Base-by-base conservation (phyloP, 768 basidiomycete genomes). In the Lactarius hatsudake region DNA sequence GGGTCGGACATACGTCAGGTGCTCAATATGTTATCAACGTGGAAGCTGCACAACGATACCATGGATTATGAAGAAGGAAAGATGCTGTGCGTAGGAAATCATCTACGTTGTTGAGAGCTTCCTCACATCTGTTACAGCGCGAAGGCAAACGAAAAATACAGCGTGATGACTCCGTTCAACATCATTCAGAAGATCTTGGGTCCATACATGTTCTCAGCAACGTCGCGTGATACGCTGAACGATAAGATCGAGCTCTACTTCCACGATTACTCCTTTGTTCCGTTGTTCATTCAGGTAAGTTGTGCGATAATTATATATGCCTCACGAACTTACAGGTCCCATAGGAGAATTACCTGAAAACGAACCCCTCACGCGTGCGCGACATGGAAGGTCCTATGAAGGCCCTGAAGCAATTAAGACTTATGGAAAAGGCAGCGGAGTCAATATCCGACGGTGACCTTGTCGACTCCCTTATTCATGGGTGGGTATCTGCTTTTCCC, bases 1-100 rank as follows among this genome's bases (percentile, higher is more conserved):
- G 93, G 97, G 72, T 96, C 96, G 2, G 97, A 99, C 77, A 96
- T 99, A 65, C 91, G 97, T 3, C 96, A 96, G 75, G 93, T 98
- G 23, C 79, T 99, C 67, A 98, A 98, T 76, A 98, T 99, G 94
- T 81, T 99, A 15, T 96, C 97, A 5, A 98, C 96, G 0, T 98
- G 94, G 93, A 94, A 89, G 73, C 77, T 98, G n/a, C 90, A 90
- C 10, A 89, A 81, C 68, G 76, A 82, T 63, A 82, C 85, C 2
- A 93, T 99, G 89, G 83, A 88, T 71, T 98, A 93, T 75, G 96
- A 98, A 70, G 87, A 97, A 72, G 86, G 94, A 63, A 97, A 98
- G 76, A 77, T 81, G n/a, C 80, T 98, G 96, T 98, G 73, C 63
- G 92, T 82, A 10, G n/a, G 18, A 26, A 34, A 34, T 13, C 23